phyloP scores from a whole-genome alignment of 2,329 filamentous ascomycete species.

The Penicillium fuscoglaucum region DNA sequence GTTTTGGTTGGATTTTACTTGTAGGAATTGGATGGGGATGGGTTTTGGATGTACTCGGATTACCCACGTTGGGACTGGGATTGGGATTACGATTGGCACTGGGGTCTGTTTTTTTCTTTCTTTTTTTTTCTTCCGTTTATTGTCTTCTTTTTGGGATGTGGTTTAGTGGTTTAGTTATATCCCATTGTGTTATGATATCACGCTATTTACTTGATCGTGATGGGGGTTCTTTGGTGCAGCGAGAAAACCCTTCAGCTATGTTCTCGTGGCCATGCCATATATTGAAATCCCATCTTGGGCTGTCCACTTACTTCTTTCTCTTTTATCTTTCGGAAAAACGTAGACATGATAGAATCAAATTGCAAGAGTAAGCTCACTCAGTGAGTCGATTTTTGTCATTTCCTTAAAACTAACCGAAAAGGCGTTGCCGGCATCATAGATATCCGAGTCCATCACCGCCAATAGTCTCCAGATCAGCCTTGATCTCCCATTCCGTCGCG shows the following conservation, averaged over 20 bases:
- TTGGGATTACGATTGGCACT: background rate
- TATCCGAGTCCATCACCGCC: constrained; percentile 62
- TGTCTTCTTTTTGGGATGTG: background rate
- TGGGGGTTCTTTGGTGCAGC: background rate
- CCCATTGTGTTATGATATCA: constrained; percentile 31
- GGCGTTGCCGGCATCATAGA: constrained; percentile 26
- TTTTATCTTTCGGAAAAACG: background rate
- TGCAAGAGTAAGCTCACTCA: background rate
- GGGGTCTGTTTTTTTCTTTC: background rate
- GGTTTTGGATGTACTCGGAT: background rate
- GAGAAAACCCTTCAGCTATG: background rate
- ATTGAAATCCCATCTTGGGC: constrained; percentile 11
- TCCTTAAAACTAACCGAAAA: background rate
- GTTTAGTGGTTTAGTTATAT: constrained; percentile 25
- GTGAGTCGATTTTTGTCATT: background rate
- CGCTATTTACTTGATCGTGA: constrained; percentile 17
- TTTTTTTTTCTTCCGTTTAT: constrained; percentile 1
- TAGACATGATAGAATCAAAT: background rate
- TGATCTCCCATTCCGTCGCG: constrained; percentile 64
- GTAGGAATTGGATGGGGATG: background rate
- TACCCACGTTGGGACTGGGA: background rate
- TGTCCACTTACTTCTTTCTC: background rate
- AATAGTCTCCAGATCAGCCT: constrained; percentile 67
- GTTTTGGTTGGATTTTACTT: background rate
- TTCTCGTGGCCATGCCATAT: constrained; percentile 2